A percentile compares a stretch with the other conserved stretches of the same genome.
phyloP scores from a whole-genome alignment of 2,329 filamentous ascomycete genomes.

The Polytolypa hystricis region DNA sequence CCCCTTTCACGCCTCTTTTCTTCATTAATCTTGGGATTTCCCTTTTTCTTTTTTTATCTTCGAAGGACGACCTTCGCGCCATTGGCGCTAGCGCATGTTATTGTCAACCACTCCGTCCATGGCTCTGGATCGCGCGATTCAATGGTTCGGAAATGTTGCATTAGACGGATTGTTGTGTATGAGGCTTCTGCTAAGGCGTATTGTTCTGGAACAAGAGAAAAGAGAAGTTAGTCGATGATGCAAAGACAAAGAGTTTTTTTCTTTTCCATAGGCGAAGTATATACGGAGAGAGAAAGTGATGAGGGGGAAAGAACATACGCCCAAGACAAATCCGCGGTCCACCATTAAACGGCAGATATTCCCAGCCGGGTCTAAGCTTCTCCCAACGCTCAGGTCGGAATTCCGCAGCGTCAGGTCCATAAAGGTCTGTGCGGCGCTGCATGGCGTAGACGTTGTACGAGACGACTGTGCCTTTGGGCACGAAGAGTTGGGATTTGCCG shows the following conservation, averaged over 20 bases:
- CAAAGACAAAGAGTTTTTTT: too few relatives aligned
- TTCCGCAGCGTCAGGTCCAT: constrained; percentile 17
- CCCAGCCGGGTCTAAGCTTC: constrained; percentile 42
- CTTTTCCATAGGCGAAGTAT: too few relatives aligned
- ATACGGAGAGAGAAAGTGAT: not conserved
- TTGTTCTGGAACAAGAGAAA: constrained; percentile 25
- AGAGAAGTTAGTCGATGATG: not conserved
- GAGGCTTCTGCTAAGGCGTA: constrained; percentile 33
- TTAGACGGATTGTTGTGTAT: constrained; percentile 26
- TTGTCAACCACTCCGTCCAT: constrained; percentile 17
- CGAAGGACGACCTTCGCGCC: constrained; percentile 10
- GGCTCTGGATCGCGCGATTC: constrained; percentile 25
- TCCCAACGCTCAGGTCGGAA: constrained; percentile 43
- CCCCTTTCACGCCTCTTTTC: not conserved
- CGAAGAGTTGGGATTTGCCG: constrained; percentile 33
- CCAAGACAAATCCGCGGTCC: constrained; percentile 46
- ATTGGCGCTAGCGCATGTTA: constrained; percentile 12
- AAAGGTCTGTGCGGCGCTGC: constrained; percentile 40
- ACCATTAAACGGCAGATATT: constrained; percentile 44
- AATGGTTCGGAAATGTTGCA: constrained; percentile 27
- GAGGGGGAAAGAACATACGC: constrained; percentile 15
- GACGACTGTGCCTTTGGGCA: constrained; percentile 37
- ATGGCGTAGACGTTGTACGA: constrained; percentile 43
- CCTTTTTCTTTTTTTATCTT: constrained; percentile 1
- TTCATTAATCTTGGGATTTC: not conserved